These are phyloP conservation scores for Acacia confusa DNA, from an alignment of 306 rosid genomes.

Conservation along the genomic window DNA sequence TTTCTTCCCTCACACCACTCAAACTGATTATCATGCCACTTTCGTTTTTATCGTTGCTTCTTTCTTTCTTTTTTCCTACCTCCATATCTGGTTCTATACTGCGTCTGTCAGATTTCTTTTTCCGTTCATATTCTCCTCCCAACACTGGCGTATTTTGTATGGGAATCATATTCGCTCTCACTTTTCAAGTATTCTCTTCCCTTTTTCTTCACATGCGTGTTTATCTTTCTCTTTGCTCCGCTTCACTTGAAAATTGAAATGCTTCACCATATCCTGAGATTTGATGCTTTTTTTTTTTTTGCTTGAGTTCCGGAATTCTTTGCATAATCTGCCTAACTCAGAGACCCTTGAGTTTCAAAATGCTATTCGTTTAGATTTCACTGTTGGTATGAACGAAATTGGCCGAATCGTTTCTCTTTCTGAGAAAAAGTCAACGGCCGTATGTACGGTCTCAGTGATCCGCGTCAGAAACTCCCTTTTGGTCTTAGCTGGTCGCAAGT, in stretches of 20 bases:
- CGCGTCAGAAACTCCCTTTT: neutral
- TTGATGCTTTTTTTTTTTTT: neutral
- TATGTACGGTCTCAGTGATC: neutral
- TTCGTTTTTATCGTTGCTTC: neutral
- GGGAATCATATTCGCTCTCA: neutral
- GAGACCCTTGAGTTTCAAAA: neutral
- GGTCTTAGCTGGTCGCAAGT: neutral
- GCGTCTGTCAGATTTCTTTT: neutral
- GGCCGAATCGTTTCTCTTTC: neutral
- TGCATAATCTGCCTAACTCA: neutral
- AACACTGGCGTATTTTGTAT: neutral
- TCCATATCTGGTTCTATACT: neutral
- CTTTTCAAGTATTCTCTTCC: neutral
- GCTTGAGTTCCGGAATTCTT: neutral
- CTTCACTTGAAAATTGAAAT: neutral
- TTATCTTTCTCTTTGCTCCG: neutral
- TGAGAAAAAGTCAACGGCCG: constrained; percentile 33
- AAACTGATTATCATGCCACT: neutral
- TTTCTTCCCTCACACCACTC: neutral
- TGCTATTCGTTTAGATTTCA: neutral
- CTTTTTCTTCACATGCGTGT: neutral
- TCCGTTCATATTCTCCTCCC: neutral
- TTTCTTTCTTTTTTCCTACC: neutral
- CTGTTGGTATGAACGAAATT: neutral
- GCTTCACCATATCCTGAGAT: neutral